Percentiles rank a stretch among this genome's conserved stretches.
Evolutionary conservation across 2,329 filamentous ascomycete genomes (phyloP).

Genomic region (Aspergillus terreus): DNA sequence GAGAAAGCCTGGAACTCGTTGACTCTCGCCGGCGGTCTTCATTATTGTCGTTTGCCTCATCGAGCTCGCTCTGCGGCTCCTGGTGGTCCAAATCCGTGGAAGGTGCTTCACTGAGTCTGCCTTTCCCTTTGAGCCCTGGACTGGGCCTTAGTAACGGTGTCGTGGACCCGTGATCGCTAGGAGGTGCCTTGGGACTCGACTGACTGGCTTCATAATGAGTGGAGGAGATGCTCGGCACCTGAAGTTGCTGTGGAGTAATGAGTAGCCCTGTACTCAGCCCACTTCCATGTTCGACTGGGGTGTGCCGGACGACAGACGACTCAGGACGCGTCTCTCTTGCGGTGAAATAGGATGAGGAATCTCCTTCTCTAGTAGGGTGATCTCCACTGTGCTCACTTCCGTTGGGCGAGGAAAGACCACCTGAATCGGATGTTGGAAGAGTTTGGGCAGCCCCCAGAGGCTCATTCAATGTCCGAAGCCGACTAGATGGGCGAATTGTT

Average conservation of each 20-base stretch:
- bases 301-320: slow-evolving; percentile 4
- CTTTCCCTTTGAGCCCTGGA: slow-evolving; percentile 17
- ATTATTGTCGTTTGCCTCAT: slow-evolving; percentile 5
- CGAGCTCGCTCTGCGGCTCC: slow-evolving; percentile 30
- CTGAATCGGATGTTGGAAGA: neutral
- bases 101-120: slow-evolving; percentile 11
- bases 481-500: neutral
- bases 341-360: slow-evolving; percentile 29
- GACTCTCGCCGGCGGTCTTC: slow-evolving; percentile 11
- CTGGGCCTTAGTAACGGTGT: slow-evolving; percentile 28
- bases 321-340: slow-evolving; percentile 24
- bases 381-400: slow-evolving; percentile 2
- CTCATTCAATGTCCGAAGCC: slow-evolving; percentile 23
- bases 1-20: slow-evolving; percentile 16
- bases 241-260: slow-evolving; percentile 7
- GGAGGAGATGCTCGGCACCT: slow-evolving; percentile 12
- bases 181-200: slow-evolving; percentile 17
- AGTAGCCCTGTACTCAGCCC: neutral
- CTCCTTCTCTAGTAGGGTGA: slow-evolving; percentile 12
- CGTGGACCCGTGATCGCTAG: slow-evolving; percentile 32
- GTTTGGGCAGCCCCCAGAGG: slow-evolving; percentile 16
- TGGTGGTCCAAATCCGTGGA: slow-evolving; percentile 26
- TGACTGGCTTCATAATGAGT: slow-evolving; percentile 18
- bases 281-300: neutral
- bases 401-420: neutral